Evolutionary conservation across 345 rosid genomes (phyloP), one percentile per base, ranked within the genome.

Genomic region (Gossypium arboreum): DNA sequence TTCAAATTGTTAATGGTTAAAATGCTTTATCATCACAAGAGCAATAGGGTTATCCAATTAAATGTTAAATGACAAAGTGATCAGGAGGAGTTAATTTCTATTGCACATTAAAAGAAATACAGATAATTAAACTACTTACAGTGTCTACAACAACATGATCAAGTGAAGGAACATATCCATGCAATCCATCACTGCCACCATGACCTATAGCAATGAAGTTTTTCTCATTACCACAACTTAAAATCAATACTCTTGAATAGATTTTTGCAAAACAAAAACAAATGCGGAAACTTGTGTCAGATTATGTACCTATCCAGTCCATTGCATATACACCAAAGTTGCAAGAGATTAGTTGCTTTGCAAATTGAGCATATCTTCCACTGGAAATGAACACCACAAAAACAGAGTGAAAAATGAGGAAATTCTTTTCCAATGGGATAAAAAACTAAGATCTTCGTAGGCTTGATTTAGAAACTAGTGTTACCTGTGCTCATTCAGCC

Each of bases 181-280:
- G 99, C 87, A 95, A 88, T 44, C 98, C 98, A 79, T 95, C 99
- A n/a, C 98, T 95, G 48, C 99, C 99, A 71, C 99, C 99, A 68
- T 95, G 99, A 79, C 99, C 99, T 95, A 80, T 16, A 73, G 47
- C 76, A 72, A 3, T 66, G 55, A 68, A 68, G 18, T 54, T 61
- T 12, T 20, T n/a, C 11, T 15, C 15, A 67, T 59, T 44, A 76
- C 9, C 3, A 73, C n/a, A 43, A 75, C 3, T 50, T 24, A 68
- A 74, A 72, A 74, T 9, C 48, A 60, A 78, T 18, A 27, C 6
- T 12, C 51, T n/a, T 39, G 1, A 10, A 2, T 12, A 41, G 7
- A 34, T 9, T 51, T 39, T 60, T 48, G 25, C 43, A 11, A 67
- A 48, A 69, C 20, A 12, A 9, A 74, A 74, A 57, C 51, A 12